Conservation (phyloP, 805 yeast genomes). For the Kazachstania martiniae region DNA sequence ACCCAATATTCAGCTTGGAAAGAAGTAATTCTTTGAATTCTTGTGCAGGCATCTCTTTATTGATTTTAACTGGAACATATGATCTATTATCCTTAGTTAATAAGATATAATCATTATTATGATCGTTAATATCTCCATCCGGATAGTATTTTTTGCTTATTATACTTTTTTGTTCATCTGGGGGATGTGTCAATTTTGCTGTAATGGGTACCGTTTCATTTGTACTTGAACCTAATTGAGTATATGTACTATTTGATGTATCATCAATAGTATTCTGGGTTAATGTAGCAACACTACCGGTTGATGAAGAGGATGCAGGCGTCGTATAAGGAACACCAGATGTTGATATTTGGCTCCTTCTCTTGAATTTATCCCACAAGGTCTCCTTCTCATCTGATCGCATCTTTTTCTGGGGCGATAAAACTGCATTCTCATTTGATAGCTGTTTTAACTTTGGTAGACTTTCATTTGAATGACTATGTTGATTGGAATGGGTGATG, state of each 20-base stretch:
- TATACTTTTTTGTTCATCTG: too few species aligned
- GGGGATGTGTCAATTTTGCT: too few species aligned
- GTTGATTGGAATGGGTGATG: too few species aligned
- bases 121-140: neutral
- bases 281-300: slow-evolving; percentile 2
- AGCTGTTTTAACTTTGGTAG: slow-evolving; percentile 5
- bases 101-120: slow-evolving; percentile 33
- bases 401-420: slow-evolving; percentile 10
- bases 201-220: too few species aligned
- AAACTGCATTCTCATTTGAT: slow-evolving; percentile 5
- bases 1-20: slow-evolving; percentile 25
- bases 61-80: slow-evolving; percentile 41
- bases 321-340: slow-evolving; percentile 5
- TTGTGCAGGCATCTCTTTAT: slow-evolving; percentile 19
- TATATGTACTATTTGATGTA: neutral
- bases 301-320: slow-evolving; percentile 4
- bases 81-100: slow-evolving; percentile 52
- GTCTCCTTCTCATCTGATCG: slow-evolving; percentile 17
- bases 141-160: slow-evolving; percentile 2
- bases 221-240: neutral
- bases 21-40: slow-evolving; percentile 34
- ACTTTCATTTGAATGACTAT: slow-evolving; percentile 9
- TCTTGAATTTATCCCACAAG: slow-evolving; percentile 22
- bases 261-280: too few species aligned
- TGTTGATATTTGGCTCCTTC: slow-evolving; percentile 16